Evolutionary conservation across 2,329 filamentous ascomycete species (phyloP), one percentile per base, ranked within the genome.

Genomic region (Setomelanomma holmii): DNA sequence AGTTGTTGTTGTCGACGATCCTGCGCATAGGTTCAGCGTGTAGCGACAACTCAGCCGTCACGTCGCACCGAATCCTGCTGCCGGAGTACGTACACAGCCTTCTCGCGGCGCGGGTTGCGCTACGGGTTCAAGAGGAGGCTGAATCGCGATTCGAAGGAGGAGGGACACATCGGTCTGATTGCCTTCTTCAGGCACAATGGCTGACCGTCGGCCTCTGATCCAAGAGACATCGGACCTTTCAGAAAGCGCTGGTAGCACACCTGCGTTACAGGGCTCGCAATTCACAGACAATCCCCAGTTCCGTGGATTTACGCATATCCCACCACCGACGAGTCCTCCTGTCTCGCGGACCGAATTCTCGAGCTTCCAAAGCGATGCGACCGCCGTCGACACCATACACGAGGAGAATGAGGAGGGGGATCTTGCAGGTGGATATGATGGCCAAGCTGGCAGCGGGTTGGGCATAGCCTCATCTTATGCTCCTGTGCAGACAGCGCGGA

Each of bases 321-420:
- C 66, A 35, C 64, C 64, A 7, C 58, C 63, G 4, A 50, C 61
- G 7, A 63, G 59, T 42, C 64, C 68, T 20, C 58, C 64, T 24
- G 52, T 39, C 55, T 68, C 72, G 33, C 67, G 73, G 42, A 69
- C 75, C 2, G 69, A 66, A 30, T 75, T 76, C 53, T 55, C 69
- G 22, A 65, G 73, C 49, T 62, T 76, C 10, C 64, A 66, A 17
- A 74, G 69, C 53, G 71, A 76, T 41, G 64, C 68, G 14, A 66
- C 68, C 10, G 66, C 68, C 36, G 63, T 64, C 46, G 73, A 75
- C 24, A 66, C 66, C 6, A 57, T 69, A 40, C 40, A 52, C 17
- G 68, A 71, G 33, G 67, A 72, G 24, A 66, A 73, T 16, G 73
- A 71, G 30, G 74, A 70, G 39, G 71, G 53, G 17, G 56, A 72